Percentiles rank a stretch among this genome's conserved stretches.
Conservation (phyloP, 768 basidiomycete genomes). For the Boletus rufocinnamomeus region DNA sequence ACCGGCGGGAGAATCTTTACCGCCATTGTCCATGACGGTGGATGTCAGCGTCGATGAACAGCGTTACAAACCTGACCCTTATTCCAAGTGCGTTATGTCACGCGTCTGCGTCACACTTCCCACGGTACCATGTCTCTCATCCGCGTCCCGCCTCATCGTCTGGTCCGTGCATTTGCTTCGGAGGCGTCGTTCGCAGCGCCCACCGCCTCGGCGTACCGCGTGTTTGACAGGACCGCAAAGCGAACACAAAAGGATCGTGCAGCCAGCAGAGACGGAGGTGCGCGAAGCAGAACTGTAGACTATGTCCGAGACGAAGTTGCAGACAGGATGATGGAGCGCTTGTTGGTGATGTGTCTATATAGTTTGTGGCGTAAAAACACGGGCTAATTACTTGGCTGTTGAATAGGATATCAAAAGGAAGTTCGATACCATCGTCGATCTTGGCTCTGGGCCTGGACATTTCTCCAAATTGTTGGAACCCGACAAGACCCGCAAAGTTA, state of each 20-base stretch:
- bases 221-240: constrained; percentile 87
- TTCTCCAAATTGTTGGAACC: constrained; percentile 80
- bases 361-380: neutral
- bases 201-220: constrained; percentile 59
- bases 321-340: constrained; percentile 85
- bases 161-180: constrained; percentile 49
- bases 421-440: constrained; percentile 78
- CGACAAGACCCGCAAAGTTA: constrained; percentile 65
- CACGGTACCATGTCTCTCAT: constrained; percentile 20
- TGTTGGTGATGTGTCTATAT: constrained; percentile 57
- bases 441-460: constrained; percentile 91
- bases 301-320: constrained; percentile 92
- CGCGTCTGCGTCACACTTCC: constrained; percentile 20
- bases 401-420: constrained; percentile 86
- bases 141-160: constrained; percentile 4
- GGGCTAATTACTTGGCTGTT: constrained; percentile 2
- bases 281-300: constrained; percentile 77
- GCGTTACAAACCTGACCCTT: neutral
- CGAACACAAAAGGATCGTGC: constrained; percentile 76
- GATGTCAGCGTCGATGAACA: neutral
- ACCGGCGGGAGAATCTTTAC: neutral
- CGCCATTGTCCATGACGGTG: constrained; percentile 22
- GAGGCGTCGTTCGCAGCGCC: constrained; percentile 44
- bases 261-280: constrained; percentile 55
- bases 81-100: constrained; percentile 12